Evolutionary conservation across 768 basidiomycete species (phyloP).

Genomic region (Hypholoma sublateritium): DNA sequence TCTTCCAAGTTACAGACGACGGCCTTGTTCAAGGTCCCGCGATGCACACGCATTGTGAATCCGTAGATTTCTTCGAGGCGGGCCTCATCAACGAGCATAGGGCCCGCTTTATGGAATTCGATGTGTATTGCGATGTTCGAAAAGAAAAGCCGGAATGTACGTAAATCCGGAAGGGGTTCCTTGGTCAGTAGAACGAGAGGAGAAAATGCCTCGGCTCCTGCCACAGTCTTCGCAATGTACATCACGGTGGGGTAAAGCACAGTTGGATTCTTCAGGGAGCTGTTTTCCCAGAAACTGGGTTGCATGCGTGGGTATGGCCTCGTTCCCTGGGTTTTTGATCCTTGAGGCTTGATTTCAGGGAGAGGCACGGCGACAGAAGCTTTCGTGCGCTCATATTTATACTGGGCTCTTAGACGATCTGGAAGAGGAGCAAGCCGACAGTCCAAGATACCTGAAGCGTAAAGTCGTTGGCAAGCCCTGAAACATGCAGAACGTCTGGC

Average conservation of each 20-base stretch:
- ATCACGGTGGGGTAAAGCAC: constrained; percentile 62
- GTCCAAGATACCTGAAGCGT: constrained; percentile 50
- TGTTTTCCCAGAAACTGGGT: constrained; percentile 69
- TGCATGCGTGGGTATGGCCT: constrained; percentile 55
- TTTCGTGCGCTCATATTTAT: constrained; percentile 12
- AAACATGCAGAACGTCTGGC: constrained; percentile 64
- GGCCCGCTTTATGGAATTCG: constrained; percentile 43
- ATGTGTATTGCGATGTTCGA: constrained; percentile 45
- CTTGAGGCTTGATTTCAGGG: constrained; percentile 19
- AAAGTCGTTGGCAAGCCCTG: constrained; percentile 51
- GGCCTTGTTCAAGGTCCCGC: constrained; percentile 67
- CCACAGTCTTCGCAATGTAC: constrained; percentile 30
- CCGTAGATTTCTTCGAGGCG: constrained; percentile 48
- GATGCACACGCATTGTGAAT: constrained; percentile 66
- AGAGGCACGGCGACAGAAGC: neutral
- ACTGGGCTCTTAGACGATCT: constrained; percentile 17
- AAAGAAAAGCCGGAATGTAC: constrained; percentile 59
- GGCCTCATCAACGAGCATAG: constrained; percentile 46
- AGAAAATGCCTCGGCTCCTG: constrained; percentile 39
- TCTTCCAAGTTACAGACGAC: constrained; percentile 52
- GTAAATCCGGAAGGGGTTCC: constrained; percentile 59
- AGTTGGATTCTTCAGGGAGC: constrained; percentile 22
- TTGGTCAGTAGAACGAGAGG: constrained; percentile 70
- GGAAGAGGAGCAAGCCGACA: constrained; percentile 45
- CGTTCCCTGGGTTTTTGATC: constrained; percentile 38